Base-by-base conservation (phyloP, 495 filamentous ascomycete genomes). In the Ascodesmis nigricans region DNA sequence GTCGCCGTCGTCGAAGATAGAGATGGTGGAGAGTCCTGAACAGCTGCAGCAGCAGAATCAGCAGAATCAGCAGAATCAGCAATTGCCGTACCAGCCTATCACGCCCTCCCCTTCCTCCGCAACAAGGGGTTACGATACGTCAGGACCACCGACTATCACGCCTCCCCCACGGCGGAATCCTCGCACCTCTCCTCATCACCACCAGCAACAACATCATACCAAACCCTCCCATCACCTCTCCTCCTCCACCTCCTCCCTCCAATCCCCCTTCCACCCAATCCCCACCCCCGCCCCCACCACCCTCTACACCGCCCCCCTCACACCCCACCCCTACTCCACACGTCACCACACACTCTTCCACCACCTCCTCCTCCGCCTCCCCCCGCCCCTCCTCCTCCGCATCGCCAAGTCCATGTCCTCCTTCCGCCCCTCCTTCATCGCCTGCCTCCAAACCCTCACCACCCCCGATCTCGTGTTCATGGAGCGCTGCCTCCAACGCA, bases 401-500 rank as follows among this genome's bases (percentile, higher is more conserved):
- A 84, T 93, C 40, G 81, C 78, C 37, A 77, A 79, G 55, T 71
- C 82, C 6, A 66, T 97, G 38, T 74, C 80, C 6, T 75, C 73
- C 26, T 90, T 91, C 42, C 76, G 87, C 13, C 87, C 87, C 4
- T 79, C 80, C 4, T 84, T 97, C 55, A 83, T 95, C 42, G 69
- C 79, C 3, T 87, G 75, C 36, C 82, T 75, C 15, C 74, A 73
- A 41, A 79, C 73, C 2, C 58, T 95, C 22, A 81, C 78, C 36
- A 61, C 69, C 18, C 69, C 83, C 47, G 87, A 97, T 52, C 65
- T 95, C 13, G 71, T 97, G 15, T 92, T 93, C 57, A 90, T 87
- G 78, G 87, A 97, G 54, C 82, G 90, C 53, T 83, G 77, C 50
- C 78, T 95, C 49, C 87, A 97, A 51, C 76, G 87, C 24, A 82